phyloP scores from a whole-genome alignment of 1,284 basidiomycete genomes.

The Porodaedalea pini region DNA sequence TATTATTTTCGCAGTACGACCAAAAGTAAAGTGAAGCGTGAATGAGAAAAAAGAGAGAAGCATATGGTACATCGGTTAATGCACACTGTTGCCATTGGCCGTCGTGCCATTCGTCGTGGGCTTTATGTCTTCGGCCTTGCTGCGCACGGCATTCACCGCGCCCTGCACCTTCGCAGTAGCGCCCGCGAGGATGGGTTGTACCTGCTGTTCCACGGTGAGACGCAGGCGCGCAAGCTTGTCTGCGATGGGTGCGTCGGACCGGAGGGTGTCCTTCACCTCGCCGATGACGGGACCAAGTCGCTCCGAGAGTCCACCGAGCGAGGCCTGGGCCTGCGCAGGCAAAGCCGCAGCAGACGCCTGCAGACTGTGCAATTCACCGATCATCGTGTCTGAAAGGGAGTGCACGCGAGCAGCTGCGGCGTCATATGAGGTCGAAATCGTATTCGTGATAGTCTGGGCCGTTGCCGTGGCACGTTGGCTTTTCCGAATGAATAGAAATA shows the following conservation, averaged over 20 bases:
- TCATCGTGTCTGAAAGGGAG: constrained; percentile 58
- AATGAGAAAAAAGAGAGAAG: background rate
- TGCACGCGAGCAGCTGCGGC: constrained; percentile 47
- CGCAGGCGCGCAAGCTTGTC: constrained; percentile 14
- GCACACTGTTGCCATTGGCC: background rate
- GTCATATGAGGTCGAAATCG: constrained; percentile 51
- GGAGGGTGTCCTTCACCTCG: constrained; percentile 10
- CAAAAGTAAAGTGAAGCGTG: background rate
- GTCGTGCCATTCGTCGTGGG: background rate
- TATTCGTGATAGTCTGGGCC: constrained; percentile 55
- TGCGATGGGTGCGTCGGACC: constrained; percentile 11
- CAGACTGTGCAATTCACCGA: constrained; percentile 59
- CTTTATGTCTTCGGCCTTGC: background rate
- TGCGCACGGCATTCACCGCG: constrained; percentile 9
- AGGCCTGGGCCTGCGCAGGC: constrained; percentile 51
- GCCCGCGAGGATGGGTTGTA: constrained; percentile 11
- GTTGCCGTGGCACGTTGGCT: constrained; percentile 69
- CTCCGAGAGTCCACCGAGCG: constrained; percentile 39
- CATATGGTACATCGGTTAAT: too few species aligned
- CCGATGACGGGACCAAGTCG: constrained; percentile 10
- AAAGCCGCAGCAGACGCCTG: constrained; percentile 56
- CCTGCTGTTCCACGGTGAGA: constrained; percentile 11
- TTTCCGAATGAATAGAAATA: constrained; percentile 14
- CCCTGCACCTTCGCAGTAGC: constrained; percentile 9
- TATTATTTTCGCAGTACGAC: background rate